Evolutionary conservation across 225 moss, liverwort and hornwort species (phyloP), one percentile per base, ranked within the genome.

Genomic region (Anthoceros angustus): DNA sequence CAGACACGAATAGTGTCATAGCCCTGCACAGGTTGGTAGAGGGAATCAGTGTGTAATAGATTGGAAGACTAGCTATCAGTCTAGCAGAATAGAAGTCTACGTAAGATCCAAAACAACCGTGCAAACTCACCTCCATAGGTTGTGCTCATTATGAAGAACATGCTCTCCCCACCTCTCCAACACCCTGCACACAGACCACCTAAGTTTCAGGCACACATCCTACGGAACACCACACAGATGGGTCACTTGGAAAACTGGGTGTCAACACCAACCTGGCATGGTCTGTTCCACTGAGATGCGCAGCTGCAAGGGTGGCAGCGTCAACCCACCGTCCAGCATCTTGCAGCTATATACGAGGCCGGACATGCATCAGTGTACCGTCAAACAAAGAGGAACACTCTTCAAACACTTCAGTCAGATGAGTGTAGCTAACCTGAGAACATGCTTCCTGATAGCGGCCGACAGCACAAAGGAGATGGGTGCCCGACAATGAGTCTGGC

Each of bases 381-480:
- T 12, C 2, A 20, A 18, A 55, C n/a, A 7, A 55, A 20, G 10
- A 55, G 2, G 18, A 7, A 18, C 23, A 55, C 6, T 6, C 5
- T 0, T 3, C 18, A 15, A 7, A 9, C 5, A 55, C 55, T 20
- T 7, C 10, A 55, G 23, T 18, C 23, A 9, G 55, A 18, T 7
- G 5, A 8, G 23, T 18, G 14, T 55, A 20, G 16, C 55, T 69
- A 66, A 81, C 95, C 87, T 98, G 98, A 69, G 98, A 92, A 75
- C 92, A 98, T 18, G 98, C 98, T 84, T 98, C 98, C 77, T 98
- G 98, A 70, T 92, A 92, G 64, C 92, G 82, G 69, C 98, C 98
- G 62, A 98, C 98, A 38, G 98, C 98, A 70, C 98, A 98, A 41
- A 98, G 84, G 55, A 98, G 84, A 87, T 98, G 98, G 46, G 92